A percentile compares a stretch with the other conserved stretches of the same genome.
Evolutionary conservation across 495 filamentous ascomycete species (phyloP).

Genomic region (Lophium mytilinum): DNA sequence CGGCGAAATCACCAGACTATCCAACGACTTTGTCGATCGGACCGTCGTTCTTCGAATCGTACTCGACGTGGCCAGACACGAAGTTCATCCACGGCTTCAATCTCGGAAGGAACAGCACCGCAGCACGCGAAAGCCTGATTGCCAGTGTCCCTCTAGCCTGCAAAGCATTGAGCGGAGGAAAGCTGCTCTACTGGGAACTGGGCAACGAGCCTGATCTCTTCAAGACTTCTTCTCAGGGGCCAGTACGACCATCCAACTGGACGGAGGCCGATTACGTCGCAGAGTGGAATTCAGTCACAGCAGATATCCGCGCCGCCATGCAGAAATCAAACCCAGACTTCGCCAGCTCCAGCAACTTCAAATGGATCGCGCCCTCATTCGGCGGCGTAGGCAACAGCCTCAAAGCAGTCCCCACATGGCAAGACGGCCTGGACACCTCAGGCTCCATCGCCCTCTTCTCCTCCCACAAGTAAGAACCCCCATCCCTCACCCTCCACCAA

Average conservation of each 20-base stretch:
- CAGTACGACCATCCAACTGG: slow-evolving; percentile 47
- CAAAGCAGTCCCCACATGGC: slow-evolving; percentile 44
- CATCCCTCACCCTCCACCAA: neutral
- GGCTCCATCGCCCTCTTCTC: slow-evolving; percentile 48
- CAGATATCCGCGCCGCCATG: slow-evolving; percentile 43
- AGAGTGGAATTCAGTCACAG: slow-evolving; percentile 54
- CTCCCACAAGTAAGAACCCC: slow-evolving; percentile 50
- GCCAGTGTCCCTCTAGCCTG: slow-evolving; percentile 52
- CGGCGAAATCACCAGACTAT: slow-evolving; percentile 47
- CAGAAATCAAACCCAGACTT: slow-evolving; percentile 44
- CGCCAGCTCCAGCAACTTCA: slow-evolving; percentile 34
- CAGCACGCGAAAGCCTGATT: slow-evolving; percentile 44
- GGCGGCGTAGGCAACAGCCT: slow-evolving; percentile 48
- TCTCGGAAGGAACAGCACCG: slow-evolving; percentile 47
- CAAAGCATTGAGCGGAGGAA: slow-evolving; percentile 45
- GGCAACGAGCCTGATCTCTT: slow-evolving; percentile 64
- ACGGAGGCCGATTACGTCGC: slow-evolving; percentile 49
- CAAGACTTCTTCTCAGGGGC: slow-evolving; percentile 45
- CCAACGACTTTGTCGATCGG: slow-evolving; percentile 55
- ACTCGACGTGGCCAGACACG: slow-evolving; percentile 47
- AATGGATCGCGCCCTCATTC: slow-evolving; percentile 55
- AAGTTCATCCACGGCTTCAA: slow-evolving; percentile 61
- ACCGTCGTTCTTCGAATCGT: slow-evolving; percentile 58
- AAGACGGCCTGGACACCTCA: slow-evolving; percentile 44
- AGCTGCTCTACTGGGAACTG: slow-evolving; percentile 51